Conservation (phyloP, 164 flowering plant species). For the Berberis thunbergii region DNA sequence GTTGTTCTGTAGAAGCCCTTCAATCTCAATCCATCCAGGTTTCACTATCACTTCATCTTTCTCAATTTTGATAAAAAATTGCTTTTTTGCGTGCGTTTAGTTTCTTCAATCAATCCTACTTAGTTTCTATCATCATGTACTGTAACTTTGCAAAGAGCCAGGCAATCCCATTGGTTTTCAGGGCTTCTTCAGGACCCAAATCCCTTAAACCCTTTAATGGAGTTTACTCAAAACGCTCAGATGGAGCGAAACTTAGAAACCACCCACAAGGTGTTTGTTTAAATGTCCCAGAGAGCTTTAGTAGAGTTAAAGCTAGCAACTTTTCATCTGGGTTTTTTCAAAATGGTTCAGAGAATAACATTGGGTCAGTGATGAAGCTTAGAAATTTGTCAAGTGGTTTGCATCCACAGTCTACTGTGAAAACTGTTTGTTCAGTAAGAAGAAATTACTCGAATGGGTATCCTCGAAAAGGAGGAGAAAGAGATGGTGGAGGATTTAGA, state of each 20-base stretch:
- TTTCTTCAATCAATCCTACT: too few species aligned
- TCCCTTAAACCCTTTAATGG: constrained; percentile 20
- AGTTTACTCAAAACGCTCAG: constrained; percentile 19
- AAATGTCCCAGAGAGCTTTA: neutral
- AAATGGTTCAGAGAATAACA: constrained; percentile 3
- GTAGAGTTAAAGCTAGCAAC: constrained; percentile 3
- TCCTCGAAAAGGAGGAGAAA: constrained; percentile 16
- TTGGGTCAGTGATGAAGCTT: constrained; percentile 6
- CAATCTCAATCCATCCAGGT: too few species aligned
- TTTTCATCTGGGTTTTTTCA: constrained; percentile 7
- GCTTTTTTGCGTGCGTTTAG: too few species aligned
- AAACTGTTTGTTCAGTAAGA: constrained; percentile 1
- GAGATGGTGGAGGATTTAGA: constrained; percentile 10
- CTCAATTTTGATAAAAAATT: too few species aligned
- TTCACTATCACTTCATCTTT: too few species aligned
- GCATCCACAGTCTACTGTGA: neutral
- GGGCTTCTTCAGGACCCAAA: constrained; percentile 33
- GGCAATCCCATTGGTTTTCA: constrained; percentile 38
- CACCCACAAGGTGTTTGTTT: constrained; percentile 8
- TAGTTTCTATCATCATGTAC: constrained; percentile 21
- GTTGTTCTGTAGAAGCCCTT: too few species aligned
- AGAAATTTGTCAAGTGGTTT: constrained; percentile 17
- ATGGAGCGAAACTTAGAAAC: neutral
- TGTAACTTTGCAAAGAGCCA: constrained; percentile 37
- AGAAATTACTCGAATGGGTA: constrained; percentile 36